Percentiles rank a stretch among this genome's conserved stretches.
Evolutionary conservation across 306 rosid species (phyloP).

Genomic region (Ormosia emarginata): DNA sequence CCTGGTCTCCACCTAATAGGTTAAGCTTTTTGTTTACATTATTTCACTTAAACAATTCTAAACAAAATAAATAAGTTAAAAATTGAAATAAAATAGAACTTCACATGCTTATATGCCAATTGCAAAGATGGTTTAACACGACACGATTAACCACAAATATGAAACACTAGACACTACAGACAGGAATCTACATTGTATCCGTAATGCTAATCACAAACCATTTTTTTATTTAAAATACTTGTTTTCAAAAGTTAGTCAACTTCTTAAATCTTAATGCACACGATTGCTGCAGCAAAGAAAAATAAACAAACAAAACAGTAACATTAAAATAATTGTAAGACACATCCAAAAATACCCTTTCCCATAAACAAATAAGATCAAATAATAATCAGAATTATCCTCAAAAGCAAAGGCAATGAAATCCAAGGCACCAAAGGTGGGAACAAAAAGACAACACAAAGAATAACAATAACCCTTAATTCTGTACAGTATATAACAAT

Average conservation of each 20-base stretch:
- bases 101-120: constrained; percentile 17
- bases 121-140: not conserved
- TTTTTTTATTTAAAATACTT: not conserved
- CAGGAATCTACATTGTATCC: constrained; percentile 3
- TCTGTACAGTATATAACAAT: no score
- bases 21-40: not conserved
- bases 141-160: constrained; percentile 15
- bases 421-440: not conserved
- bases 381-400: not conserved
- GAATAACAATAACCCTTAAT: not conserved
- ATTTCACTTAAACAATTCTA: not conserved
- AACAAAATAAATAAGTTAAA: not conserved
- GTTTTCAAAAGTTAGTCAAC: not conserved
- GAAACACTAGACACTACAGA: not conserved
- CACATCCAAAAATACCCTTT: not conserved
- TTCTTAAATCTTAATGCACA: constrained; percentile 1
- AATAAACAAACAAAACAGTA: not conserved
- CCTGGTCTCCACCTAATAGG: not conserved
- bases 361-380: constrained; percentile 5
- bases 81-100: not conserved
- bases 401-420: not conserved
- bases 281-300: not conserved
- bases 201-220: not conserved
- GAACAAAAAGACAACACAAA: not conserved
- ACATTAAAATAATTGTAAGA: not conserved